phyloP scores from a whole-genome alignment of 306 rosid genomes.

The Biancaea sappan region DNA sequence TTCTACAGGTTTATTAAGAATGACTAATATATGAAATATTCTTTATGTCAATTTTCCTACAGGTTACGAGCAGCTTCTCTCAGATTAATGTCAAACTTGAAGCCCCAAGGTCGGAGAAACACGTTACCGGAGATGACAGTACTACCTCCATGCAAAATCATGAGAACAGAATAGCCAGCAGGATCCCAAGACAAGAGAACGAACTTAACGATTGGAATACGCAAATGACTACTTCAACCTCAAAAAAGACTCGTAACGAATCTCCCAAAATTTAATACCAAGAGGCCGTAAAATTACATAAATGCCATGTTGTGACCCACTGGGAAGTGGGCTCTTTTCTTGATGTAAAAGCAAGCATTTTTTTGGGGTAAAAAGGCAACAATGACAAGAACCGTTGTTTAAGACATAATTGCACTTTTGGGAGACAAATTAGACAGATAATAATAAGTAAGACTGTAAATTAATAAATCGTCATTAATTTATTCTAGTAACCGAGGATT shows the following conservation, averaged over 20 bases:
- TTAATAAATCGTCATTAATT: constrained; percentile 37
- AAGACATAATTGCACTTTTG: constrained; percentile 58
- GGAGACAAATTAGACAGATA: constrained; percentile 49
- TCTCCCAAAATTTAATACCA: constrained; percentile 30
- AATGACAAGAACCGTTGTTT: constrained; percentile 51
- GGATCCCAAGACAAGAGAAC: background rate
- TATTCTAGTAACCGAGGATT: constrained; percentile 29
- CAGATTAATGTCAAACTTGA: constrained; percentile 6
- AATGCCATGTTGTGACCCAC: constrained; percentile 41
- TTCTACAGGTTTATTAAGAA: constrained; percentile 26
- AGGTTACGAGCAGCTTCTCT: constrained; percentile 30
- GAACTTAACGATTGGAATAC: background rate
- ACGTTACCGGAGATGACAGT: constrained; percentile 3
- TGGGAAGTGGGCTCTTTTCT: constrained; percentile 48
- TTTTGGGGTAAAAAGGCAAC: constrained; percentile 54
- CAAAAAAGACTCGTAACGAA: constrained; percentile 41
- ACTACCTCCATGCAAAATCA: constrained; percentile 19
- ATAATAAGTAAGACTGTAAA: constrained; percentile 42
- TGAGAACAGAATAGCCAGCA: background rate
- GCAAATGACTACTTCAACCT: constrained; percentile 36
- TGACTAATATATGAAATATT: background rate
- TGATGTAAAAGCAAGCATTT: constrained; percentile 60
- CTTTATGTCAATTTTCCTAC: constrained; percentile 31
- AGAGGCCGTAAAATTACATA: constrained; percentile 34
- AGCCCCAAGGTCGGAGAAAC: constrained; percentile 5